These are phyloP conservation scores for Plenodomus biglobosus DNA, from an alignment of 2,329 filamentous ascomycete species.

Conservation along the genomic window DNA sequence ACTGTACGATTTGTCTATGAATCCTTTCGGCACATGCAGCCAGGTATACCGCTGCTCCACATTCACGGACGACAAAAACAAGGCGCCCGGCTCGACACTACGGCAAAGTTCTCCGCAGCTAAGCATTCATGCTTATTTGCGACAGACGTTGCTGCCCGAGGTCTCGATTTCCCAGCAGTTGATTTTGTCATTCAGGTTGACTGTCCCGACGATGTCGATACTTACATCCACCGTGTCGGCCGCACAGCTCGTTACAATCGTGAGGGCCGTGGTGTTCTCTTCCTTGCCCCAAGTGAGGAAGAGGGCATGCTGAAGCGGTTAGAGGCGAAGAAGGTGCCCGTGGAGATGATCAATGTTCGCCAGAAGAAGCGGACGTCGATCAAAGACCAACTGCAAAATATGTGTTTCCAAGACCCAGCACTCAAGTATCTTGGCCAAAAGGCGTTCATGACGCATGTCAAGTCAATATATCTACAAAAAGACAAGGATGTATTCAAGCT, in stretches of 20 bases:
- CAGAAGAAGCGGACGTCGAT: slow-evolving; percentile 88
- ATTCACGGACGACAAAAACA: slow-evolving; percentile 95
- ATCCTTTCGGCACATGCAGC: slow-evolving; percentile 86
- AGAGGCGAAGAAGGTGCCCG: slow-evolving; percentile 84
- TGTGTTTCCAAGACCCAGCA: slow-evolving; percentile 94
- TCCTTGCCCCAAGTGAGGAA: slow-evolving; percentile 90
- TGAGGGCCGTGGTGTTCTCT: slow-evolving; percentile 82
- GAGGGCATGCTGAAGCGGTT: slow-evolving; percentile 84
- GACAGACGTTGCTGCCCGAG: slow-evolving; percentile 91
- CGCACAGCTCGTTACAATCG: slow-evolving; percentile 92
- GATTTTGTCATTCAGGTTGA: slow-evolving; percentile 99
- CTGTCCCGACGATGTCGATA: slow-evolving; percentile 93
- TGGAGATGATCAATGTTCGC: slow-evolving; percentile 82
- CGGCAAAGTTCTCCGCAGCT: slow-evolving; percentile 75
- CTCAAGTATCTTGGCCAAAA: slow-evolving; percentile 96
- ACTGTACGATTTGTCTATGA: slow-evolving; percentile 97
- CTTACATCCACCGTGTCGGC: slow-evolving; percentile 95
- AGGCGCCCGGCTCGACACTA: slow-evolving; percentile 82
- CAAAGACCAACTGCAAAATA: slow-evolving; percentile 81
- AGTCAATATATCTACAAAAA: slow-evolving; percentile 82
- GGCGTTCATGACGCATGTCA: slow-evolving; percentile 87
- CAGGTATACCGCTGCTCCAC: slow-evolving; percentile 89
- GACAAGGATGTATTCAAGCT: slow-evolving; percentile 92
- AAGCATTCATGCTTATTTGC: slow-evolving; percentile 89
- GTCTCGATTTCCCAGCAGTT: slow-evolving; percentile 92